These are phyloP conservation scores for Suillus subaureus DNA, from an alignment of 768 basidiomycete species.

Conservation along the genomic window DNA sequence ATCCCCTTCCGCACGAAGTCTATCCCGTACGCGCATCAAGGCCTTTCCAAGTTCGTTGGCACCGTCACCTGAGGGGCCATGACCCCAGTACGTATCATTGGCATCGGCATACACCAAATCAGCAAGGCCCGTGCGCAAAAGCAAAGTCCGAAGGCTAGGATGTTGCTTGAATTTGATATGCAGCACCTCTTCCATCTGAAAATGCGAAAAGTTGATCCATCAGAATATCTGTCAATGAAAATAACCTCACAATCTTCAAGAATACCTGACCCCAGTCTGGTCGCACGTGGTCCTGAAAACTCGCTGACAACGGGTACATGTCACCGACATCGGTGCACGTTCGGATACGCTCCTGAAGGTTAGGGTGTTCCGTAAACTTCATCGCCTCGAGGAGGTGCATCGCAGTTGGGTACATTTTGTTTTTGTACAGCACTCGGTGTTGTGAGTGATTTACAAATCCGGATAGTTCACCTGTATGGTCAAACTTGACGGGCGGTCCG, in stretches of 20 bases:
- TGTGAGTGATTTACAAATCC: constrained; percentile 70
- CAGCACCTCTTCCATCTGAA: constrained; percentile 70
- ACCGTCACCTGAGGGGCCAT: constrained; percentile 51
- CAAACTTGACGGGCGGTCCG: constrained; percentile 39
- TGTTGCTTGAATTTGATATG: constrained; percentile 75
- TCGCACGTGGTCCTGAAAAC: constrained; percentile 40
- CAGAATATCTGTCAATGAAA: not conserved
- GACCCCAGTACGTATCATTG: constrained; percentile 68
- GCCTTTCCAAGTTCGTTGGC: constrained; percentile 66
- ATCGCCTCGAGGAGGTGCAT: constrained; percentile 77
- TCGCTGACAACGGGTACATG: constrained; percentile 38
- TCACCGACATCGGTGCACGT: constrained; percentile 39
- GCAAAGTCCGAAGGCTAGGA: constrained; percentile 50
- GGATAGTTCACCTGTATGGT: constrained; percentile 41
- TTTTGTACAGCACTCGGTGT: constrained; percentile 58
- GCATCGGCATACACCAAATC: constrained; percentile 56
- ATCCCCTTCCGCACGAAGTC: constrained; percentile 37
- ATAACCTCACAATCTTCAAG: constrained; percentile 43
- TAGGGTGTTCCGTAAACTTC: constrained; percentile 58
- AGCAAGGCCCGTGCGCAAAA: constrained; percentile 55
- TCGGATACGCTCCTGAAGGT: constrained; percentile 61
- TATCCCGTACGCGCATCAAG: constrained; percentile 56
- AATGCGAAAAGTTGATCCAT: constrained; percentile 1
- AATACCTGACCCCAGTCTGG: constrained; percentile 60
- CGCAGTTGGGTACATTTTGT: constrained; percentile 65